These are phyloP conservation scores for Emericellopsis atlantica DNA, from an alignment of 2,329 filamentous ascomycete species.

Conservation along the genomic window DNA sequence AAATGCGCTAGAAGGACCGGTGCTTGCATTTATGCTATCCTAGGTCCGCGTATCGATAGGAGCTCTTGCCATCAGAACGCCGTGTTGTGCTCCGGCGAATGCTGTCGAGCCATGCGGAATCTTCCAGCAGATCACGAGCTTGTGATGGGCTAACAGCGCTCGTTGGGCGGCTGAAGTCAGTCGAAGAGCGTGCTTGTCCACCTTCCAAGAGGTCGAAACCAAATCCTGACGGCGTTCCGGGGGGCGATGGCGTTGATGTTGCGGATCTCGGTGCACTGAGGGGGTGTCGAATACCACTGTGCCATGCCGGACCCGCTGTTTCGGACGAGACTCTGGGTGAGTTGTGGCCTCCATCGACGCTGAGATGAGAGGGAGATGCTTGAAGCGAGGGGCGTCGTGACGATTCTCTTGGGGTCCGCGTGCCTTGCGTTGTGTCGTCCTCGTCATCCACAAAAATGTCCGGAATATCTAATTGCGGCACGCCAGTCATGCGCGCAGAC, in stretches of 20 bases:
- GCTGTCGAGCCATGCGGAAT: conserved; percentile 88
- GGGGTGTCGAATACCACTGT: conserved; percentile 28
- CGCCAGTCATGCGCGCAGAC: conserved; percentile 60
- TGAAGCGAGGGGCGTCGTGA: neutral
- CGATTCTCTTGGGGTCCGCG: neutral
- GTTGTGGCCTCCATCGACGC: conserved; percentile 2
- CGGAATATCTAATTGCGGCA: conserved; percentile 73
- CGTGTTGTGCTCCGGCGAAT: conserved; percentile 76
- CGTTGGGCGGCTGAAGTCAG: conserved; percentile 43
- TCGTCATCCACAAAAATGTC: conserved; percentile 85
- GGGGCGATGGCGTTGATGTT: conserved; percentile 23
- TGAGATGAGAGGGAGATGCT: conserved; percentile 4
- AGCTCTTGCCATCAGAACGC: conserved; percentile 29
- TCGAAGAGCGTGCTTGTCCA: conserved; percentile 14
- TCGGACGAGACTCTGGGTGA: neutral
- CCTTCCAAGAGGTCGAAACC: conserved; percentile 44
- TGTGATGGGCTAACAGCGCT: conserved; percentile 64
- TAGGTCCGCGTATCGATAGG: conserved; percentile 17
- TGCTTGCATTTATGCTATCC: conserved; percentile 4
- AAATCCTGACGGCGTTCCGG: conserved; percentile 28
- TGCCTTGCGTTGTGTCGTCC: conserved; percentile 10
- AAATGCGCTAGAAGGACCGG: neutral
- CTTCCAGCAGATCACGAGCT: conserved; percentile 74
- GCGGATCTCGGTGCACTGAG: conserved; percentile 39
- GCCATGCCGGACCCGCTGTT: neutral